phyloP scores from a whole-genome alignment of 169 alveolate genomes.

The Cryptosporidium ubiquitum region DNA sequence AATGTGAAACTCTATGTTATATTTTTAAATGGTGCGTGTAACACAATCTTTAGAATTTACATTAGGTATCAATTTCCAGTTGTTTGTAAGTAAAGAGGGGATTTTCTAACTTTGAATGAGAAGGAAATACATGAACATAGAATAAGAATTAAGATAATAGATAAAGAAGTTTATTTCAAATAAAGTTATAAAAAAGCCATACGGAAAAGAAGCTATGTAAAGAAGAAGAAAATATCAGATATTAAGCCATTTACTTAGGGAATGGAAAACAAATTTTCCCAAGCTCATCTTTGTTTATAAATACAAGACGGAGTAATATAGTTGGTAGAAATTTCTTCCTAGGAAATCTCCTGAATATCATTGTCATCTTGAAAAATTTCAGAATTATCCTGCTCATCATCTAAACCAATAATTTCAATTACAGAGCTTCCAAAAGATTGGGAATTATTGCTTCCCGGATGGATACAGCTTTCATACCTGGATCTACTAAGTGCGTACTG shows the following conservation, averaged over 20 bases:
- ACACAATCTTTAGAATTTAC: too few species aligned
- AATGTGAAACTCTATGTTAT: too few species aligned
- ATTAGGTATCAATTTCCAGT: too few species aligned
- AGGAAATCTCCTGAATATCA: conserved; percentile 3
- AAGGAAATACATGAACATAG: not conserved
- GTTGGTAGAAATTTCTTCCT: not conserved
- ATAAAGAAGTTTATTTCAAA: not conserved
- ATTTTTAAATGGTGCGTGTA: too few species aligned
- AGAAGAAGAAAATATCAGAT: not conserved
- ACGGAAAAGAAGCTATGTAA: not conserved
- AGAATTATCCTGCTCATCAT: conserved; percentile 20
- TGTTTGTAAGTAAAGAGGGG: too few species aligned
- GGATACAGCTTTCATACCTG: conserved; percentile 44
- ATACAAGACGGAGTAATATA: not conserved
- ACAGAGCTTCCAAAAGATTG: conserved; percentile 6
- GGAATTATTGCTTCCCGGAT: not conserved
- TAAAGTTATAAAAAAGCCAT: not conserved
- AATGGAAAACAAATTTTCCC: not conserved
- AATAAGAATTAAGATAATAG: too few species aligned
- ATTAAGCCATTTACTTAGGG: not conserved
- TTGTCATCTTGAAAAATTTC: not conserved
- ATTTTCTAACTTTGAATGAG: too few species aligned
- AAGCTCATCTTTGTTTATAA: not conserved
- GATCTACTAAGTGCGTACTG: conserved; percentile 65
- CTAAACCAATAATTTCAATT: conserved; percentile 12